Evolutionary conservation across 176 grass and related monocot genomes (phyloP).

Genomic region (Avena atlantica): DNA sequence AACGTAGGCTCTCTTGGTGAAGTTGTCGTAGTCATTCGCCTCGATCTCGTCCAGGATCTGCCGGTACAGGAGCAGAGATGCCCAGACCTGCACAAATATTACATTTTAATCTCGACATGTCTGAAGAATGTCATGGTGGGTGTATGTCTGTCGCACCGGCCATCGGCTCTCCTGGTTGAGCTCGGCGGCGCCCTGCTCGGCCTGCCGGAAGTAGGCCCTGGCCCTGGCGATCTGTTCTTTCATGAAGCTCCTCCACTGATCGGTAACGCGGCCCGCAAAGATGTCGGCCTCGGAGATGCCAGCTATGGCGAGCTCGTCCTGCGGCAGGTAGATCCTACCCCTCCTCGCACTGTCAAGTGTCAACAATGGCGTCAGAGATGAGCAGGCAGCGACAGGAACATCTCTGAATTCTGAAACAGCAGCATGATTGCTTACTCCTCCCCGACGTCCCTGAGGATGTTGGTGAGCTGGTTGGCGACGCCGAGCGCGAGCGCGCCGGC

Average conservation of each 20-base stretch:
- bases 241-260: conserved; percentile 84
- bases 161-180: conserved; percentile 92
- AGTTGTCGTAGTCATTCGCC: conserved; percentile 86
- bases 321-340: conserved; percentile 86
- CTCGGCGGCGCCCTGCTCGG: conserved; percentile 75
- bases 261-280: conserved; percentile 70
- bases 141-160: conserved; percentile 54
- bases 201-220: conserved; percentile 68
- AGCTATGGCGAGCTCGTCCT: conserved; percentile 74
- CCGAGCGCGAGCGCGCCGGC: conserved; percentile 76
- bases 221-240: conserved; percentile 73
- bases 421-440: conserved; percentile 58
- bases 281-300: conserved; percentile 87
- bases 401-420: not conserved
- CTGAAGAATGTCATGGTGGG: not conserved
- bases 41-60: conserved; percentile 98
- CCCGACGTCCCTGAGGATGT: conserved; percentile 89
- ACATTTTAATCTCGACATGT: no score
- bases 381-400: not conserved
- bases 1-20: conserved; percentile 87
- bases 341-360: conserved; percentile 61
- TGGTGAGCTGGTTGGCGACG: conserved; percentile 93
- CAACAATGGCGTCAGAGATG: not conserved
- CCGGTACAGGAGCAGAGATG: conserved; percentile 82
- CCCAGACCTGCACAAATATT: conserved; percentile 81